Conservation (phyloP, 805 yeast species). For the Zygosaccharomyces pseudorouxii region DNA sequence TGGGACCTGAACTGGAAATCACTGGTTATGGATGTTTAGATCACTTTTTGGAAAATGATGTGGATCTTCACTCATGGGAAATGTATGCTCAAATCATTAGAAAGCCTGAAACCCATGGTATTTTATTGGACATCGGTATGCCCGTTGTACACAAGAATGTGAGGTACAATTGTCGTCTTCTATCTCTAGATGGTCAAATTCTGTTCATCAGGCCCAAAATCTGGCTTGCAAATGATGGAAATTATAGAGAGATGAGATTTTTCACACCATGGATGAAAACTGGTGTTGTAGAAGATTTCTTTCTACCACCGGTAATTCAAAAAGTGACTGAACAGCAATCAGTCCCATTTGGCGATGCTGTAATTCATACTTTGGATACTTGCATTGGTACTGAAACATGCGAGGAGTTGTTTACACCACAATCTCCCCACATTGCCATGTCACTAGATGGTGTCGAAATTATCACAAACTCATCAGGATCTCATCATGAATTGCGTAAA, state of each 20-base stretch:
- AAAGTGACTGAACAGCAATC: conserved; percentile 59
- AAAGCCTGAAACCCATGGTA: conserved; percentile 64
- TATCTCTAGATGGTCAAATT: conserved; percentile 75
- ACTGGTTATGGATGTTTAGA: conserved; percentile 94
- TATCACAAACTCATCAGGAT: conserved; percentile 90
- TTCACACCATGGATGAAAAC: conserved; percentile 92
- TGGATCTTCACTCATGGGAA: conserved; percentile 91
- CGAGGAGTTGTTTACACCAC: conserved; percentile 95
- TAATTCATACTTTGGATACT: conserved; percentile 77
- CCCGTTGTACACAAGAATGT: conserved; percentile 85
- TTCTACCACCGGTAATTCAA: conserved; percentile 67
- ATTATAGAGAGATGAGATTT: conserved; percentile 95
- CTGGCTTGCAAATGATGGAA: conserved; percentile 95
- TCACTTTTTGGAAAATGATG: conserved; percentile 87
- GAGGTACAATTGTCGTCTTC: conserved; percentile 84
- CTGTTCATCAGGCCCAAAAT: conserved; percentile 87
- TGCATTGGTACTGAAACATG: conserved; percentile 97
- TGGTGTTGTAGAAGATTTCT: conserved; percentile 64
- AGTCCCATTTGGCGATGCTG: conserved; percentile 88
- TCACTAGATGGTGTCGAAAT: conserved; percentile 97
- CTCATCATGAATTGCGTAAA: conserved; percentile 95
- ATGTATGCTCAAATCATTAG: conserved; percentile 74
- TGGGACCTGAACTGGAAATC: conserved; percentile 94
- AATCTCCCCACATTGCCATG: conserved; percentile 89
- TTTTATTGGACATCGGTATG: conserved; percentile 88